phyloP scores from a whole-genome alignment of 2,329 filamentous ascomycete genomes.

The Aspergillus pseudotamarii region DNA sequence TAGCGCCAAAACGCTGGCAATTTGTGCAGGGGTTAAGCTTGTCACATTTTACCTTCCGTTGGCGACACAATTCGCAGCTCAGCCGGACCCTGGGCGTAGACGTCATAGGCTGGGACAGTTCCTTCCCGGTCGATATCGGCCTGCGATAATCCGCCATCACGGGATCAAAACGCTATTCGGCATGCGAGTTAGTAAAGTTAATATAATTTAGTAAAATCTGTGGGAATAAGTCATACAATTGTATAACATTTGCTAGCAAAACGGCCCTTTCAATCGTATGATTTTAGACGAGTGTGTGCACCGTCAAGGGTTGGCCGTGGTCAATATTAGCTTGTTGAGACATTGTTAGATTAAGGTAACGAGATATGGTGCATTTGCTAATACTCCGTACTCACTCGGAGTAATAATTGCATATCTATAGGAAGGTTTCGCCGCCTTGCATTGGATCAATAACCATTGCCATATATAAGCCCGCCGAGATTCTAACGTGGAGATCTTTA shows the following conservation, averaged over 20 bases:
- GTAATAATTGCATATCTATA: not conserved
- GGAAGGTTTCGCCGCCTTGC: not conserved
- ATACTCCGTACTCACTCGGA: not conserved
- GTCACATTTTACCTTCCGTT: slow-evolving; percentile 39
- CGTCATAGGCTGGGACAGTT: not conserved
- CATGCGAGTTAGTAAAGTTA: not conserved
- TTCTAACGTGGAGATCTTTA: not conserved
- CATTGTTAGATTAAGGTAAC: not conserved
- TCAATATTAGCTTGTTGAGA: not conserved
- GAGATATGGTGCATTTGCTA: not conserved
- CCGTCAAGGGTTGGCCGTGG: not conserved
- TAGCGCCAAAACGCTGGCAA: slow-evolving; percentile 27
- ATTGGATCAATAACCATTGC: not conserved
- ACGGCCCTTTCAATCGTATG: not conserved
- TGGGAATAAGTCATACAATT: not conserved
- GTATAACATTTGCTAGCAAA: not conserved
- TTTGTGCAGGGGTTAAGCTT: slow-evolving; percentile 37
- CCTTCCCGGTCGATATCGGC: not conserved
- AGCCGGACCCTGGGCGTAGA: slow-evolving; percentile 26
- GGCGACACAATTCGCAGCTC: slow-evolving; percentile 34
- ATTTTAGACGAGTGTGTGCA: not conserved
- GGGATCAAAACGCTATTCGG: not conserved
- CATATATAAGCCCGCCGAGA: not conserved
- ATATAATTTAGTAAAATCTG: not conserved
- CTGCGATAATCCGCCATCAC: slow-evolving; percentile 11